Conservation (phyloP, 495 filamentous ascomycete species). For the Xanthoparmelia taractica region DNA sequence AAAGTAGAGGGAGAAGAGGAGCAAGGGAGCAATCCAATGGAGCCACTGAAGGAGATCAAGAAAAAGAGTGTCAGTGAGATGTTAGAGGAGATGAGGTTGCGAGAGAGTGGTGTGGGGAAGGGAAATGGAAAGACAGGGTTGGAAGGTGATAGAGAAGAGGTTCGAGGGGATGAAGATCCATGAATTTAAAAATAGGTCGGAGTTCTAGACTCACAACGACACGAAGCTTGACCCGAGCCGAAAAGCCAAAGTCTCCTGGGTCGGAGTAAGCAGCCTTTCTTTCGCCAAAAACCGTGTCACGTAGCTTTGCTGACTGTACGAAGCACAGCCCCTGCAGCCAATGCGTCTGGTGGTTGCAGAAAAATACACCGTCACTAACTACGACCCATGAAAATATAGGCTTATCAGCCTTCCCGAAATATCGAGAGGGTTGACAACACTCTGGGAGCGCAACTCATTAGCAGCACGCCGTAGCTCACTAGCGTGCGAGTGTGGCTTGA, state of each 20-base stretch:
- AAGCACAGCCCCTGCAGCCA: not conserved
- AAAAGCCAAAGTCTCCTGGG: not conserved
- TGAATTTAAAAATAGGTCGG: not conserved
- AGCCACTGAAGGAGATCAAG: not conserved
- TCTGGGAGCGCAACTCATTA: not conserved
- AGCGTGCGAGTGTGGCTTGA: not conserved
- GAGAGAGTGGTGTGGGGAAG: not conserved
- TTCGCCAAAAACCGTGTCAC: not conserved
- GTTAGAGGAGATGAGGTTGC: not conserved
- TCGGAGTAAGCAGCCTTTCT: not conserved
- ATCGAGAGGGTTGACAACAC: not conserved
- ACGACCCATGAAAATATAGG: not conserved
- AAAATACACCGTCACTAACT: not conserved
- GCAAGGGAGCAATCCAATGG: not conserved
- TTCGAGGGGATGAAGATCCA: not conserved
- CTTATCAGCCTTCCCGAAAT: not conserved
- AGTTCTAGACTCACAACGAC: not conserved
- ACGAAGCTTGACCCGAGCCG: not conserved
- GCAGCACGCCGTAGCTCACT: not conserved
- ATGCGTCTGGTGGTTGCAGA: not conserved
- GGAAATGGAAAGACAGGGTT: not conserved
- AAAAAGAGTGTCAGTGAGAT: not conserved
- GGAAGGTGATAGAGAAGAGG: not conserved
- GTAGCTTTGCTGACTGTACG: not conserved
- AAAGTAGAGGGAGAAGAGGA: not conserved